These are phyloP conservation scores for Diaporthe citri DNA, from an alignment of 2,329 filamentous ascomycete species.

Conservation along the genomic window DNA sequence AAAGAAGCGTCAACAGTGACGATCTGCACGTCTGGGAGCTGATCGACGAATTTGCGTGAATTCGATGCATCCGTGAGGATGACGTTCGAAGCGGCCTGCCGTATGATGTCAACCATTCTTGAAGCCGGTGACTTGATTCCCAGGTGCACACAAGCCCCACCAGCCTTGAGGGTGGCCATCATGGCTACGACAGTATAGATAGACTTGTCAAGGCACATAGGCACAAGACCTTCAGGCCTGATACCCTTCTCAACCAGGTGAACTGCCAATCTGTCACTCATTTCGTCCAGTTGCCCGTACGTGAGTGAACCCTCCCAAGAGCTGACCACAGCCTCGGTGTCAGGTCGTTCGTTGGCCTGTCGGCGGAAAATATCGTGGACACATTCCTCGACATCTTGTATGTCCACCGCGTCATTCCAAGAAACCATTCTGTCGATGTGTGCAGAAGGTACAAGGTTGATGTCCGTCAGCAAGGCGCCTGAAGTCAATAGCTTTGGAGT, in stretches of 20 bases:
- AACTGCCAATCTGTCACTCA: neutral
- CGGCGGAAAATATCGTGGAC: neutral
- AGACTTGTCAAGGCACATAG: neutral
- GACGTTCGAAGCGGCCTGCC: neutral
- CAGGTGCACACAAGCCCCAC: neutral
- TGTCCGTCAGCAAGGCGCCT: neutral
- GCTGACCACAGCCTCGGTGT: neutral
- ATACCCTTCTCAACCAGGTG: neutral
- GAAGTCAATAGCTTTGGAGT: neutral
- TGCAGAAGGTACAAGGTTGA: neutral
- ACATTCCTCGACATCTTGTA: neutral
- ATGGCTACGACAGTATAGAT: neutral
- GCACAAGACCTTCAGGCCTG: neutral
- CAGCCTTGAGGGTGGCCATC: neutral
- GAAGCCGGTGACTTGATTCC: neutral
- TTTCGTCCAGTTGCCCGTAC: neutral
- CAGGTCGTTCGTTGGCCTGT: neutral
- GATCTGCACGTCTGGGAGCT: neutral
- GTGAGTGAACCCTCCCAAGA: neutral
- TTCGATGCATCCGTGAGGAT: neutral
- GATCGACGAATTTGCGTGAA: neutral
- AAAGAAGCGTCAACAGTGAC: neutral
- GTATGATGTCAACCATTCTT: neutral
- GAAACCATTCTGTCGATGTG: neutral
- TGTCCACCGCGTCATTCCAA: neutral